These are phyloP conservation scores for Lepidium didymum DNA, from an alignment of 345 rosid genomes.

Conservation along the genomic window DNA sequence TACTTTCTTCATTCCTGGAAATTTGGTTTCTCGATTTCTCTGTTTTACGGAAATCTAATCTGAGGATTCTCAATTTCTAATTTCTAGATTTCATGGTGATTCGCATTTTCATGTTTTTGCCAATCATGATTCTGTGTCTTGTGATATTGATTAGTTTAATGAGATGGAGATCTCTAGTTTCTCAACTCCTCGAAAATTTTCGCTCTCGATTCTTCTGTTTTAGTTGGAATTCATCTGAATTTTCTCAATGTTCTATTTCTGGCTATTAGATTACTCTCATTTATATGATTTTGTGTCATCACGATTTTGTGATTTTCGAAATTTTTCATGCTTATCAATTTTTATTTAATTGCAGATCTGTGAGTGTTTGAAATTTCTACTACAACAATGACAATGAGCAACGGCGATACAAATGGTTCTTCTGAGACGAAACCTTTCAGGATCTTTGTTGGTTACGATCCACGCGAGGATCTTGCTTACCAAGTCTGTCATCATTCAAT, in stretches of 20 bases:
- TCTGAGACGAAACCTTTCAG: conserved; percentile 43
- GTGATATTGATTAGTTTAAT: not conserved
- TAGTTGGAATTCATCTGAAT: not conserved
- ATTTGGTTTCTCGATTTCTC: not conserved
- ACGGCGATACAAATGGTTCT: conserved; percentile 29
- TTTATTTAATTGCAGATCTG: not conserved
- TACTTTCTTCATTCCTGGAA: not conserved
- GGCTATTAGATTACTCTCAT: not conserved
- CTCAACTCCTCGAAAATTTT: not conserved
- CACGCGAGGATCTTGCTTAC: conserved; percentile 77
- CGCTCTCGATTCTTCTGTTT: not conserved
- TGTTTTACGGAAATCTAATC: not conserved
- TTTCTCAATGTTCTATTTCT: not conserved
- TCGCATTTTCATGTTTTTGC: not conserved
- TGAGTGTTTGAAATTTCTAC: not conserved
- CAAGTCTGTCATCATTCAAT: conserved; percentile 78
- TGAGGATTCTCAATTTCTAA: not conserved
- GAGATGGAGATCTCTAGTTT: not conserved
- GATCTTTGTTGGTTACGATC: conserved; percentile 95
- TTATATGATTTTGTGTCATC: not conserved
- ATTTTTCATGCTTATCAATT: too few species aligned
- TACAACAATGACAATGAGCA: conserved; percentile 26
- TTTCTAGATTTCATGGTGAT: not conserved
- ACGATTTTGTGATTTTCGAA: not conserved
- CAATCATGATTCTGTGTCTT: not conserved